phyloP scores from a whole-genome alignment of 352 stramenopile species.

The Elongisporangium anandrum region DNA sequence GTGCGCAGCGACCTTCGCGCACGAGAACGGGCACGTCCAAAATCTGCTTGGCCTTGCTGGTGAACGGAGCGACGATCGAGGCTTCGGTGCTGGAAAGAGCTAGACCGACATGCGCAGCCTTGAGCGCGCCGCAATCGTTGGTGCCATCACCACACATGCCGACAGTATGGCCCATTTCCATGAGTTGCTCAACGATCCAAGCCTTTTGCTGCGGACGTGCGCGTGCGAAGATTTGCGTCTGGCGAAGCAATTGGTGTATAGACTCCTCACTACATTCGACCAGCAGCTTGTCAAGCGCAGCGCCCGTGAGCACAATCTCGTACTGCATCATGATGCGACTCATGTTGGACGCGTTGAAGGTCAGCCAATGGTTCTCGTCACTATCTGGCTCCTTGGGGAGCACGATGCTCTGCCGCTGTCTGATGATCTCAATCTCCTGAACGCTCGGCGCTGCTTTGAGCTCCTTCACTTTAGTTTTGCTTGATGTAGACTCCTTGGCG shows the following conservation, averaged over 20 bases:
- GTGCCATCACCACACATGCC: constrained; percentile 58
- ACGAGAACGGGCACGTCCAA: constrained; percentile 67
- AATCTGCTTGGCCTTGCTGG: constrained; percentile 78
- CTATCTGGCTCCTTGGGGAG: neutral
- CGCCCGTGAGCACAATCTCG: constrained; percentile 45
- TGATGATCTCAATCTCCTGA: neutral
- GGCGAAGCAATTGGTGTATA: constrained; percentile 27
- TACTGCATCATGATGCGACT: constrained; percentile 16
- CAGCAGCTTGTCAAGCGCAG: constrained; percentile 34
- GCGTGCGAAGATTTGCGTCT: constrained; percentile 53
- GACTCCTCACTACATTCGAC: constrained; percentile 23
- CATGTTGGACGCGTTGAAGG: constrained; percentile 26
- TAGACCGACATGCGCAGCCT: constrained; percentile 82
- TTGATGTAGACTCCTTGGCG: neutral
- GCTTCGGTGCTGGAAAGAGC: constrained; percentile 81
- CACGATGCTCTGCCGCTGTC: constrained; percentile 7
- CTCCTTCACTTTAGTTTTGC: neutral
- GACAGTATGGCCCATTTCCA: constrained; percentile 30
- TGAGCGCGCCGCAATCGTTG: constrained; percentile 86
- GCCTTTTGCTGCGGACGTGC: constrained; percentile 50
- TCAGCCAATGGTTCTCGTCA: constrained; percentile 8
- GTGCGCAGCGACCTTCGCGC: constrained; percentile 78
- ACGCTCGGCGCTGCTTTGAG: neutral
- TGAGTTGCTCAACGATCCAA: constrained; percentile 54
- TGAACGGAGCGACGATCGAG: constrained; percentile 86